Evolutionary conservation across 2,329 filamentous ascomycete genomes (phyloP).

Genomic region (Arthrobotrys sphaeroides): DNA sequence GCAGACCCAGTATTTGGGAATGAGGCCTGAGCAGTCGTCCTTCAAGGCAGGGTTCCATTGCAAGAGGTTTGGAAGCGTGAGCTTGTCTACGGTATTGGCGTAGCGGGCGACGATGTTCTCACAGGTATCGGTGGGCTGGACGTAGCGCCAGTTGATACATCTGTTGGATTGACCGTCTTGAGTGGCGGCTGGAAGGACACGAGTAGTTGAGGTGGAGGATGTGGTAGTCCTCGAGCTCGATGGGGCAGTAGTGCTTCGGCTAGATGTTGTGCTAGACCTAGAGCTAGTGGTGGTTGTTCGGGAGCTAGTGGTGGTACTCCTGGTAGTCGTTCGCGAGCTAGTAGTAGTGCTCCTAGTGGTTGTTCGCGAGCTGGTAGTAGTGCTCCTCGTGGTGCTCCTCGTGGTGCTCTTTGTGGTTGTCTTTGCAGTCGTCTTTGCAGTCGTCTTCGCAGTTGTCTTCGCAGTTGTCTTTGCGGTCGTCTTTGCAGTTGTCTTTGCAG

Average conservation of each 20-base stretch:
- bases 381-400: not conserved
- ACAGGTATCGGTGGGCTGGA: slow-evolving; percentile 29
- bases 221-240: slow-evolving; percentile 18
- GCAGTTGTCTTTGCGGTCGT: slow-evolving; percentile 2
- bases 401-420: not conserved
- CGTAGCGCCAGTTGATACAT: slow-evolving; percentile 23
- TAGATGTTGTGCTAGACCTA: not conserved
- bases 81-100: not conserved
- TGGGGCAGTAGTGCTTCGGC: not conserved
- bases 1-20: not conserved
- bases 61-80: slow-evolving; percentile 14
- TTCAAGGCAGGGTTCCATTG: slow-evolving; percentile 32
- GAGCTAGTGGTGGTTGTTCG: not conserved
- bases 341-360: not conserved
- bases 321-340: not conserved
- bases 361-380: too few relatives aligned
- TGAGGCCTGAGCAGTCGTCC: slow-evolving; percentile 12
- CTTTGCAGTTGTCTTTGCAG: not conserved
- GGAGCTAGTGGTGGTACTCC: too few relatives aligned
- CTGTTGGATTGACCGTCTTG: slow-evolving; percentile 6
- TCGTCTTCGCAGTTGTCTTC: not conserved
- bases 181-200: slow-evolving; percentile 8
- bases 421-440: not conserved
- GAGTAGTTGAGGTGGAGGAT: slow-evolving; percentile 20
- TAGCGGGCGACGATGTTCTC: slow-evolving; percentile 7